Conservation (phyloP, 805 yeast genomes). For the Komagataella populi region DNA sequence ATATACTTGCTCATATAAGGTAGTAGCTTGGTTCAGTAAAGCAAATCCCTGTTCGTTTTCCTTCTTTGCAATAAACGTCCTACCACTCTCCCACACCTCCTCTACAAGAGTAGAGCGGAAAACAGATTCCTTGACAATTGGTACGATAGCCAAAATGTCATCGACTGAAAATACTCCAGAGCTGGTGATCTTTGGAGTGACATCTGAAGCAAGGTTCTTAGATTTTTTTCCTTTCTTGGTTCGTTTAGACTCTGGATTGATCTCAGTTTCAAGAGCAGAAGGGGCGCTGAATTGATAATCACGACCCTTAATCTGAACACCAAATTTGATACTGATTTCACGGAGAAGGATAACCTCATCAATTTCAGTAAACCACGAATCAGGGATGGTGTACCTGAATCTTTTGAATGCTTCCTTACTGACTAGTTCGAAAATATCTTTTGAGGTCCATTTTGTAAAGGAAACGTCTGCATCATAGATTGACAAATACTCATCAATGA, state of each 20-base stretch:
- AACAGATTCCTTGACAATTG: constrained; percentile 61
- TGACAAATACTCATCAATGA: constrained; percentile 24
- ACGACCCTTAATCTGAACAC: constrained; percentile 69
- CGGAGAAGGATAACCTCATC: constrained; percentile 35
- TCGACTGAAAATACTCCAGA: constrained; percentile 25
- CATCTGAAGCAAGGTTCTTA: constrained; percentile 6
- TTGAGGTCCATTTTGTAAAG: constrained; percentile 32
- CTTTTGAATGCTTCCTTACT: constrained; percentile 41
- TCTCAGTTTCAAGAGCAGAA: constrained; percentile 17
- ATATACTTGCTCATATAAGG: constrained; percentile 70
- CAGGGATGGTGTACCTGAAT: constrained; percentile 46
- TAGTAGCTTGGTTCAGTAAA: constrained; percentile 54
- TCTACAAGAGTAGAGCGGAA: constrained; percentile 57
- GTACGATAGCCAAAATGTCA: constrained; percentile 60
- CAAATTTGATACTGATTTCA: constrained; percentile 63
- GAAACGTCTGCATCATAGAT: constrained; percentile 28
- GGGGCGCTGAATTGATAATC: constrained; percentile 34
- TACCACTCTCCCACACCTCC: constrained; percentile 61
- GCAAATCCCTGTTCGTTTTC: constrained; percentile 46
- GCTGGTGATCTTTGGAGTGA: constrained; percentile 20
- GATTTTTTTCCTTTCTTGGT: constrained; percentile 21
- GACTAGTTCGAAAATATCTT: constrained; percentile 28
- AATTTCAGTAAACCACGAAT: constrained; percentile 29
- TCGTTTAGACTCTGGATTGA: constrained; percentile 18
- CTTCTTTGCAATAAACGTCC: constrained; percentile 21